These are phyloP conservation scores for Remersonia thermophila DNA, from an alignment of 2,329 filamentous ascomycete genomes.

Conservation along the genomic window DNA sequence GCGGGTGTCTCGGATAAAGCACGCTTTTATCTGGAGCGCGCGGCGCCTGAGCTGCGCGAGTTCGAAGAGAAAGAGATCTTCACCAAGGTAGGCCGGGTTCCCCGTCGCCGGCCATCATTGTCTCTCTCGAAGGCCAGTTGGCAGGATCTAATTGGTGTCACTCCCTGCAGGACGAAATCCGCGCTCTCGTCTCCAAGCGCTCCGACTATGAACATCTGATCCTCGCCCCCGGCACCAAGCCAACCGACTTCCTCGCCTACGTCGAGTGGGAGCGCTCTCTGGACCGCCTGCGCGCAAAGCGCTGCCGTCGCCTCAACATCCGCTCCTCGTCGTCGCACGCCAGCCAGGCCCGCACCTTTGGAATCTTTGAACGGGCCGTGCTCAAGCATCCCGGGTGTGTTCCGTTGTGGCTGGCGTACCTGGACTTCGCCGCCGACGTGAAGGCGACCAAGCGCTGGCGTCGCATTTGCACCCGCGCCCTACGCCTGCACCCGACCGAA, in stretches of 20 bases:
- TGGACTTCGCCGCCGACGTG: constrained; percentile 63
- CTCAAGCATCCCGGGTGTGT: constrained; percentile 72
- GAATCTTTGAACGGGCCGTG: constrained; percentile 77
- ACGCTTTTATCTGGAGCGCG: constrained; percentile 85
- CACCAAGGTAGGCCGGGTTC: constrained; percentile 44
- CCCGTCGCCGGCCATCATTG: neutral
- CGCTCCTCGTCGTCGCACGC: constrained; percentile 54
- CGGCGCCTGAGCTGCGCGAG: constrained; percentile 82
- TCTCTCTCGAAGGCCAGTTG: neutral
- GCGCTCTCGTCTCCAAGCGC: constrained; percentile 75
- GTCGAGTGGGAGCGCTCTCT: constrained; percentile 58
- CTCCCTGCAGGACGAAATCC: constrained; percentile 63
- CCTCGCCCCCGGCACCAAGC: constrained; percentile 64
- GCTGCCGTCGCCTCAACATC: constrained; percentile 69
- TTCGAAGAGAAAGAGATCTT: constrained; percentile 91
- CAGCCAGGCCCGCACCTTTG: constrained; percentile 73
- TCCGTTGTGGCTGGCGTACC: constrained; percentile 79
- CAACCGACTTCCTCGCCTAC: constrained; percentile 75
- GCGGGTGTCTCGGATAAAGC: constrained; percentile 83
- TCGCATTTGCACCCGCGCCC: constrained; percentile 51
- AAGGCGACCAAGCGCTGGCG: constrained; percentile 56
- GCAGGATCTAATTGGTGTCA: too few species aligned
- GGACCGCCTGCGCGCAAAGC: constrained; percentile 68
- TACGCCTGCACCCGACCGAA: constrained; percentile 77
- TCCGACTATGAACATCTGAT: constrained; percentile 89